A percentile compares a stretch with the other conserved stretches of the same genome.
These are phyloP conservation scores for Huntiella bhutanensis DNA, from an alignment of 2,329 filamentous ascomycete genomes.

Conservation along the genomic window DNA sequence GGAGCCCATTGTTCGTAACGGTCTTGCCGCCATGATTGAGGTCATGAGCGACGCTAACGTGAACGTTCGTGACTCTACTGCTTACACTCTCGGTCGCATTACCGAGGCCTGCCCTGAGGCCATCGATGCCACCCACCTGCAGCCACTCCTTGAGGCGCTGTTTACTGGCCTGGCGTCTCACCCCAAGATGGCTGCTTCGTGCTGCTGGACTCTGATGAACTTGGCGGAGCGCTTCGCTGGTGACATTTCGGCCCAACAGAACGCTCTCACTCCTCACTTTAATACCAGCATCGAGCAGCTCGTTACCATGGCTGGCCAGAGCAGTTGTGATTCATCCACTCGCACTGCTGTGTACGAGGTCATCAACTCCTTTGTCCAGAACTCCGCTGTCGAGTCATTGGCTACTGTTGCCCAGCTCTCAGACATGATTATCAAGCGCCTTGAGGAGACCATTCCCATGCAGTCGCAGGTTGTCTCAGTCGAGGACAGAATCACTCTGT, in stretches of 20 bases:
- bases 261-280: constrained; percentile 81
- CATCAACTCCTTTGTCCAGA: constrained; percentile 82
- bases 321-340: constrained; percentile 69
- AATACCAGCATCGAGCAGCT: constrained; percentile 76
- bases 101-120: constrained; percentile 84
- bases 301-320: constrained; percentile 64
- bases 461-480: constrained; percentile 89
- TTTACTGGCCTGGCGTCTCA: constrained; percentile 81
- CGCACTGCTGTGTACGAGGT: constrained; percentile 95
- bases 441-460: constrained; percentile 77
- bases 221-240: constrained; percentile 87
- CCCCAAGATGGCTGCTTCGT: constrained; percentile 92
- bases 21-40: constrained; percentile 71
- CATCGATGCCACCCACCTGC: constrained; percentile 75
- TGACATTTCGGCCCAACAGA: constrained; percentile 56
- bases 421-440: constrained; percentile 71
- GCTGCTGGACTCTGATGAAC: constrained; percentile 99
- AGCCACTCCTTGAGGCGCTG: constrained; percentile 67
- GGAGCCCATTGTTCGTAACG: constrained; percentile 89
- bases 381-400: constrained; percentile 73
- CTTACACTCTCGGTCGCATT: constrained; percentile 87
- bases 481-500: constrained; percentile 85
- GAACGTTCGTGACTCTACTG: constrained; percentile 87
- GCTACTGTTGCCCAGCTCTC: constrained; percentile 63
- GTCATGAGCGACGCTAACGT: constrained; percentile 82